phyloP scores from a whole-genome alignment of 768 basidiomycete genomes.

The Podaxis mareebaensis region DNA sequence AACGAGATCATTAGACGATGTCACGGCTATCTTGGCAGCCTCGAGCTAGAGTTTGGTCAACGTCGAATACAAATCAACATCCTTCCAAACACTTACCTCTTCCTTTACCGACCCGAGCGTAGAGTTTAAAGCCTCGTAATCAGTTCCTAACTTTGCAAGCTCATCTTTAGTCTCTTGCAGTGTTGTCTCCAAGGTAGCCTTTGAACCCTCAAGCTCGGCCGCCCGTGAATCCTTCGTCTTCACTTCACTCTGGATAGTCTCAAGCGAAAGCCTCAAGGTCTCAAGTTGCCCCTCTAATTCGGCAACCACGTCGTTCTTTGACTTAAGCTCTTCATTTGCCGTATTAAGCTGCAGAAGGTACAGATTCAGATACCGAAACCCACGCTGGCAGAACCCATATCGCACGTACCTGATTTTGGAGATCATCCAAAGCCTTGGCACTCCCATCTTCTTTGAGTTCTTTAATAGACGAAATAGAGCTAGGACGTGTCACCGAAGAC shows the following conservation, averaged over 20 bases:
- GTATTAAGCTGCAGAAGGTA: constrained; percentile 53
- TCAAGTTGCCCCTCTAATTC: constrained; percentile 55
- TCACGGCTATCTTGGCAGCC: constrained; percentile 40
- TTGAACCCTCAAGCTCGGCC: constrained; percentile 51
- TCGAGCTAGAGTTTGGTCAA: constrained; percentile 45
- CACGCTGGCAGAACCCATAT: too few relatives aligned
- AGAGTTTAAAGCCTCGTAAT: constrained; percentile 32
- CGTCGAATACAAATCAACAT: not conserved
- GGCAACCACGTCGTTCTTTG: constrained; percentile 50
- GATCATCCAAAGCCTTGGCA: constrained; percentile 46
- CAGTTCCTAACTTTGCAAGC: constrained; percentile 36
- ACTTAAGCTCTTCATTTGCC: constrained; percentile 50
- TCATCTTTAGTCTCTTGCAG: constrained; percentile 43
- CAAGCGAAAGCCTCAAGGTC: constrained; percentile 50
- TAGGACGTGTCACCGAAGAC: not conserved
- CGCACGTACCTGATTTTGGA: constrained; percentile 58
- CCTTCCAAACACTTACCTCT: constrained; percentile 44
- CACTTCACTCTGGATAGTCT: constrained; percentile 44
- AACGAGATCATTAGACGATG: constrained; percentile 46
- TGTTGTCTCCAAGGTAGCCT: constrained; percentile 47
- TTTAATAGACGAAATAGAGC: constrained; percentile 72
- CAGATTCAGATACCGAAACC: not conserved
- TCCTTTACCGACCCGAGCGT: constrained; percentile 43
- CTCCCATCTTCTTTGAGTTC: constrained; percentile 64
- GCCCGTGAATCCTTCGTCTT: constrained; percentile 44